These are phyloP conservation scores for Trametes coccinea DNA, from an alignment of 768 basidiomycete species.

Conservation along the genomic window DNA sequence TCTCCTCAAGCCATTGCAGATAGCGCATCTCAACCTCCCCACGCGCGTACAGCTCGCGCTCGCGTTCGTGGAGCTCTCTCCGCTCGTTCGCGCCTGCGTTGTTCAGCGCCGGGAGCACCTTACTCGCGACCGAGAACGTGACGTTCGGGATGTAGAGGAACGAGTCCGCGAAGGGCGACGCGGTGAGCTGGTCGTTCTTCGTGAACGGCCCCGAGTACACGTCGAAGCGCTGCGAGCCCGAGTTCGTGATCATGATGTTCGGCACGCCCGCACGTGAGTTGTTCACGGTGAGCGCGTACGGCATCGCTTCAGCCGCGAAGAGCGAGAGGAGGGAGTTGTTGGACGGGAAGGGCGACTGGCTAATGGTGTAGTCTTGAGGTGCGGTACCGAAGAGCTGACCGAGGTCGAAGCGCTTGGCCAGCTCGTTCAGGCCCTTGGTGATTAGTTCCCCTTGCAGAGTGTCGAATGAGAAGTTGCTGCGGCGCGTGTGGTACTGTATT, in stretches of 20 bases:
- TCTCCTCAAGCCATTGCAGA: conserved; percentile 57
- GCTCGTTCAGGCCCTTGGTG: conserved; percentile 51
- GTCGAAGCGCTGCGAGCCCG: conserved; percentile 66
- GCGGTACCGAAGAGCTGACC: conserved; percentile 65
- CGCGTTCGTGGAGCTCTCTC: conserved; percentile 37
- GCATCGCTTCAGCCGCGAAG: conserved; percentile 55
- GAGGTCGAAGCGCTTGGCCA: conserved; percentile 64
- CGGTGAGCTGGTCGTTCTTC: conserved; percentile 78
- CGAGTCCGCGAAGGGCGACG: conserved; percentile 64
- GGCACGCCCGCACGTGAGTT: conserved; percentile 62
- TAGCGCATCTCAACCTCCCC: conserved; percentile 56
- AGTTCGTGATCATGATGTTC: conserved; percentile 64
- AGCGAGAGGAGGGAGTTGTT: conserved; percentile 60
- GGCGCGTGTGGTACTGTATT: conserved; percentile 63
- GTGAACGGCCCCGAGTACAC: conserved; percentile 71
- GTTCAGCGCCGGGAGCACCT: conserved; percentile 57
- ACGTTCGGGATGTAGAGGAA: conserved; percentile 66
- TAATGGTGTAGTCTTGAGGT: conserved; percentile 73
- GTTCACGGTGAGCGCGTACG: conserved; percentile 58
- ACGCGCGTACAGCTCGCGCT: conserved; percentile 43
- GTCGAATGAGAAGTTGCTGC: conserved; percentile 57
- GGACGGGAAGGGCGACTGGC: conserved; percentile 66
- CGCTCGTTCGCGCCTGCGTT: conserved; percentile 40
- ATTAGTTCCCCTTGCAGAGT: conserved; percentile 55
- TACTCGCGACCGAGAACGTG: conserved; percentile 47